Percentiles rank a stretch among this genome's conserved stretches.
phyloP scores from a whole-genome alignment of 352 stramenopile species.

The Elongisporangium senticosum region DNA sequence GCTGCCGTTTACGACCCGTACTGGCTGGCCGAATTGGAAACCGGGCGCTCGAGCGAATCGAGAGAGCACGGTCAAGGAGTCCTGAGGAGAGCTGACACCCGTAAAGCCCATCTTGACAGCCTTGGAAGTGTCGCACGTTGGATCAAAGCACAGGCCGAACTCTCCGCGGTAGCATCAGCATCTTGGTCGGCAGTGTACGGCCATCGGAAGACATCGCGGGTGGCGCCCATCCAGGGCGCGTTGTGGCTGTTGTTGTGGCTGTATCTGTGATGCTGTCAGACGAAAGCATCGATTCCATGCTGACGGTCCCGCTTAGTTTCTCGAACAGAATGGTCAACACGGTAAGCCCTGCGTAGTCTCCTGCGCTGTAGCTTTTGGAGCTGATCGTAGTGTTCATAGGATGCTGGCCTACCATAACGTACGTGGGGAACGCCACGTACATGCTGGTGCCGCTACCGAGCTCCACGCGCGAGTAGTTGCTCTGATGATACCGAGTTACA shows the following conservation, averaged over 20 bases:
- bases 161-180: constrained; percentile 13
- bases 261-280: constrained; percentile 2
- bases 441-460: constrained; percentile 6
- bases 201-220: constrained; percentile 1
- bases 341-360: constrained; percentile 12
- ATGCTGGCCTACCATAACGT: not conserved
- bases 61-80: not conserved
- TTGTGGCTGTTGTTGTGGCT: not conserved
- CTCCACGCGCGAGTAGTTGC: not conserved
- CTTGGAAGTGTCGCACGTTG: not conserved
- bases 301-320: not conserved
- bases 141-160: constrained; percentile 15
- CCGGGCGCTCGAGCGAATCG: constrained; percentile 9
- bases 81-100: constrained; percentile 3
- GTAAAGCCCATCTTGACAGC: constrained; percentile 15
- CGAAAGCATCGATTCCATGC: constrained; percentile 4
- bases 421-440: constrained; percentile 9
- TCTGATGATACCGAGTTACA: not conserved
- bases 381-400: not conserved
- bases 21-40: constrained; percentile 10
- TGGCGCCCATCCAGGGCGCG: not conserved
- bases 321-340: constrained; percentile 7
- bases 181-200: constrained; percentile 8
- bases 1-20: constrained; percentile 1
- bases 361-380: constrained; percentile 4